phyloP scores from a whole-genome alignment of 2,329 filamentous ascomycete species.

The Aspergillus transmontanensis region DNA sequence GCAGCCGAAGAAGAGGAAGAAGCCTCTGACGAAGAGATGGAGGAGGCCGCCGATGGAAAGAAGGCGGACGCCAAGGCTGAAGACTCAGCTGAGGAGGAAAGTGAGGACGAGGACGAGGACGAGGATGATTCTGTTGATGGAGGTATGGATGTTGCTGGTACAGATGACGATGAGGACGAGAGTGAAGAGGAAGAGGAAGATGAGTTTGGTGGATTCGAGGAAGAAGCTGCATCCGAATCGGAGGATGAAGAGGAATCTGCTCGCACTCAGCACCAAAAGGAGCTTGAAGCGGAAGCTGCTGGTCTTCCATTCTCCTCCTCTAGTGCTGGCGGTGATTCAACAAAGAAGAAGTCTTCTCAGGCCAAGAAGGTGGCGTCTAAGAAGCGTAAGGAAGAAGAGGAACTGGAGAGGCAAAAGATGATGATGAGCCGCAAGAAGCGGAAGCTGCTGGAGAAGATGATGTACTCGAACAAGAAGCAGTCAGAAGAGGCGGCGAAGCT shows the following conservation, averaged over 20 bases:
- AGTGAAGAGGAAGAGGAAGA: conserved; percentile 49
- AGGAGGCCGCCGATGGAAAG: conserved; percentile 31
- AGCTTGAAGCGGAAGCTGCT: conserved; percentile 88
- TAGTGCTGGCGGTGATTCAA: conserved; percentile 58
- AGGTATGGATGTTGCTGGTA: conserved; percentile 54
- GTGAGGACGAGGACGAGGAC: conserved; percentile 48
- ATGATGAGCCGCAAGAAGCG: conserved; percentile 99
- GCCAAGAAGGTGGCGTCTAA: conserved; percentile 69
- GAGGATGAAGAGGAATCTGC: conserved; percentile 64
- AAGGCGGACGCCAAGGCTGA: conserved; percentile 23
- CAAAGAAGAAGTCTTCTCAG: conserved; percentile 71
- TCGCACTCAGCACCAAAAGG: conserved; percentile 75
- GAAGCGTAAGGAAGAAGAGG: conserved; percentile 73
- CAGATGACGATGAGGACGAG: conserved; percentile 51
- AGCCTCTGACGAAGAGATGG: conserved; percentile 44
- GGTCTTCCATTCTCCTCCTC: conserved; percentile 58
- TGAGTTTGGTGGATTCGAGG: conserved; percentile 55
- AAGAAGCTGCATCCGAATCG: conserved; percentile 49
- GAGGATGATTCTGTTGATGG: conserved; percentile 44
- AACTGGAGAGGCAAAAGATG: conserved; percentile 89
- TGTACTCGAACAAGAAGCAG: conserved; percentile 91
- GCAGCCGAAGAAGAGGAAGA: conserved; percentile 64
- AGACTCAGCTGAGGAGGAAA: conserved; percentile 46
- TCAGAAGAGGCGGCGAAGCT: conserved; percentile 87
- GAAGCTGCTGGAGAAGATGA: conserved; percentile 96